A percentile compares a stretch with the other conserved stretches of the same genome.
These are phyloP conservation scores for Arthrobotrys sinensis DNA, from an alignment of 2,329 filamentous ascomycete genomes.

Conservation along the genomic window DNA sequence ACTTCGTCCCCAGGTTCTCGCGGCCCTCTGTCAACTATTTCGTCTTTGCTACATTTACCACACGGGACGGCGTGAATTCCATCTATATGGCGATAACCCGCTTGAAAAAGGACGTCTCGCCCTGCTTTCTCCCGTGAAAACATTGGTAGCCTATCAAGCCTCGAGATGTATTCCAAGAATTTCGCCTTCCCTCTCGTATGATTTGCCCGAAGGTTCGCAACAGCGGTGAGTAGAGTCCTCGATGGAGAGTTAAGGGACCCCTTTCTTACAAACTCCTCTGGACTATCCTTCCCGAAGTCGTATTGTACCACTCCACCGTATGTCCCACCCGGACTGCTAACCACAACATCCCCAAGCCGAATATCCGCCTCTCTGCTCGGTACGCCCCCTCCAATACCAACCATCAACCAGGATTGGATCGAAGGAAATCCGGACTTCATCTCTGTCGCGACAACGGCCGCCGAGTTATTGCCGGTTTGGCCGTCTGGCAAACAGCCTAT, in stretches of 20 bases:
- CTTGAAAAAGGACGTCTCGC: not conserved
- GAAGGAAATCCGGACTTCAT: not conserved
- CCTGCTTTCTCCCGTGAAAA: not conserved
- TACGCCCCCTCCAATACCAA: slow-evolving; percentile 23
- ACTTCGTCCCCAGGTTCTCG: not conserved
- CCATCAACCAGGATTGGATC: slow-evolving; percentile 8
- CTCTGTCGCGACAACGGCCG: not conserved
- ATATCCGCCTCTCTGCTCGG: slow-evolving; percentile 2
- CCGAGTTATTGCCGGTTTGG: not conserved
- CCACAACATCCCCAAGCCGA: slow-evolving; percentile 30
- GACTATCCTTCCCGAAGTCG: slow-evolving; percentile 7
- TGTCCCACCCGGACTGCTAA: not conserved
- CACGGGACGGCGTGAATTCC: not conserved
- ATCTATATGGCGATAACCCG: slow-evolving; percentile 4
- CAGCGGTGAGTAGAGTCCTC: not conserved
- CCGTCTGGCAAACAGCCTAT: not conserved
- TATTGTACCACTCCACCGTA: slow-evolving; percentile 21
- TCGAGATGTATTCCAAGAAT: not conserved
- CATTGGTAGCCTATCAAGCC: not conserved
- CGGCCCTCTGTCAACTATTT: not conserved
- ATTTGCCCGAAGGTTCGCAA: not conserved
- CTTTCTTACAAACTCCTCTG: not conserved
- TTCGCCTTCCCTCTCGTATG: not conserved
- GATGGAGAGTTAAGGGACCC: not conserved
- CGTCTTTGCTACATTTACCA: not conserved